Base-by-base conservation (phyloP, 1,284 basidiomycete genomes). In the Pseudozyma flocculosa region DNA sequence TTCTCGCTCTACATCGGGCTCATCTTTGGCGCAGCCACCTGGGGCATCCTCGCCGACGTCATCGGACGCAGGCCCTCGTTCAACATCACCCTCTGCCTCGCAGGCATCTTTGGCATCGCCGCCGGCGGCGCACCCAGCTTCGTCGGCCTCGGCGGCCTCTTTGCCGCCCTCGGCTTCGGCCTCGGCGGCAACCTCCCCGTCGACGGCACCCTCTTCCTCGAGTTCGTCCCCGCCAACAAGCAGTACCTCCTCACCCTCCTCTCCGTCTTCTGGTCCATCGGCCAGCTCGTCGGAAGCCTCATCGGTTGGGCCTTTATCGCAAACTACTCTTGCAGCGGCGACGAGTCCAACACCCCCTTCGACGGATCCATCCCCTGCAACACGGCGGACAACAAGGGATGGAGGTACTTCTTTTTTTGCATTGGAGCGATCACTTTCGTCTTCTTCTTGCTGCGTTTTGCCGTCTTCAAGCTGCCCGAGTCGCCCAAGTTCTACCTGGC, bases 131-230 rank as follows among this genome's bases (percentile, higher is more conserved):
- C 75, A 4, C 68, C 61, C 26, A 68, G 23, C 57, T 76, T 75
- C 52, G 54, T 68, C 43, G 70, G 58, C 34, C 65, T 78, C 18
- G 73, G 70, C 9, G 73, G 71, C 40, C 48, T 78, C 2, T 48
- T 78, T 2, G 73, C 72, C 18, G 68, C 63, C 23, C 55, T 74
- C 15, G 75, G 74, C 23, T 63, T 76, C 41, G 75, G 75, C 39
- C 61, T 78, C 19, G 75, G 75, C 9, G 74, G 75, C 21, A 72
- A 72, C 55, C 50, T 78, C 43, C 75, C 75, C 24, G 75, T 78
- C 23, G 75, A 78, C 54, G 75, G 75, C 15, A 76, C 75, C 73
- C 69, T 78, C 44, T 75, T 77, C 54, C 61, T 73, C 45, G 74
- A 78, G 43, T 76, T 78, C 43, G 59, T 78, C 18, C 75, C 75